phyloP scores from a whole-genome alignment of 2,329 filamentous ascomycete genomes.

The Botrytis byssoidea region DNA sequence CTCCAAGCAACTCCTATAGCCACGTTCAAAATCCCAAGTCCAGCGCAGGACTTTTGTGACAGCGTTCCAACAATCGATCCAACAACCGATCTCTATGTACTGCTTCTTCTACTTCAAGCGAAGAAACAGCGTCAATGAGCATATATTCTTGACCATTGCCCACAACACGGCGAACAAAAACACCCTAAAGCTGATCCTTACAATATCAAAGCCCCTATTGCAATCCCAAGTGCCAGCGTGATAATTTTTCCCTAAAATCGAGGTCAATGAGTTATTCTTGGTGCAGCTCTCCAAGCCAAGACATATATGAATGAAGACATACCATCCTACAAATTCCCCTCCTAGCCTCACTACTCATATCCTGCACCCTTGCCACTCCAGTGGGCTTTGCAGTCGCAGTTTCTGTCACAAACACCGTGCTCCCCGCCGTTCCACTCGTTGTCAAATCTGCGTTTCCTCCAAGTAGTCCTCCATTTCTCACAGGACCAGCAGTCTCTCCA shows the following conservation, averaged over 20 bases:
- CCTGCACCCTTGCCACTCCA: neutral
- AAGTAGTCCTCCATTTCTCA: neutral
- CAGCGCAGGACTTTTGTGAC: neutral
- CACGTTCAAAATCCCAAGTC: neutral
- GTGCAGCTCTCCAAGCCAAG: neutral
- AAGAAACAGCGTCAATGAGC: neutral
- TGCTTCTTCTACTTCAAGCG: neutral
- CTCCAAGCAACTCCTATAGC: neutral
- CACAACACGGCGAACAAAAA: neutral
- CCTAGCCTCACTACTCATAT: neutral
- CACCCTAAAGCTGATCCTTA: neutral
- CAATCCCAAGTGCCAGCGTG: neutral
- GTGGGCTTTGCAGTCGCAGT: neutral
- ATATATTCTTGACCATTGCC: neutral
- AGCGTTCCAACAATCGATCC: neutral
- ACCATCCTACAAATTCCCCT: neutral
- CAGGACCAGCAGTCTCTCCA: neutral
- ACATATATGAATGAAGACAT: neutral
- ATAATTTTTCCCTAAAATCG: neutral
- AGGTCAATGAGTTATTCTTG: neutral
- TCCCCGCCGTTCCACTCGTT: conserved; percentile 6
- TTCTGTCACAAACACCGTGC: neutral
- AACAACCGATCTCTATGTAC: neutral
- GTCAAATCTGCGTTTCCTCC: neutral
- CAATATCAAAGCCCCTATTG: neutral